These are phyloP conservation scores for Metarhizium brunneum DNA, from an alignment of 2,329 filamentous ascomycete genomes.

Conservation along the genomic window DNA sequence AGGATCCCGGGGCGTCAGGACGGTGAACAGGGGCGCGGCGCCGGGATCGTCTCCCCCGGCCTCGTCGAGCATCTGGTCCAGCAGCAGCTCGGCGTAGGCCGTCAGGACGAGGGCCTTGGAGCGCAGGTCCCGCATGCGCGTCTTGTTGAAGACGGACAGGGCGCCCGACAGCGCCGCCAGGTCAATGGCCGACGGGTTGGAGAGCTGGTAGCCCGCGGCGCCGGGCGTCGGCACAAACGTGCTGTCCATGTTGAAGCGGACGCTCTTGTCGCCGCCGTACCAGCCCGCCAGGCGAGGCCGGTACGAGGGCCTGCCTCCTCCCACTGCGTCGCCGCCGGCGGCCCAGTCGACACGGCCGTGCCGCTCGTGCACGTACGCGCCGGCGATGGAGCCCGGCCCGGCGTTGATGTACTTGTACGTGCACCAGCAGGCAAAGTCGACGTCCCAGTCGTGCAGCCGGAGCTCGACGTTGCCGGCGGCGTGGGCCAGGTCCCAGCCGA, in stretches of 20 bases:
- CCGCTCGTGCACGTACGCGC: slow-evolving; percentile 68
- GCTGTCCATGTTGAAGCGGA: slow-evolving; percentile 78
- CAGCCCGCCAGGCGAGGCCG: slow-evolving; percentile 66
- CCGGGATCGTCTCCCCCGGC: slow-evolving; percentile 7
- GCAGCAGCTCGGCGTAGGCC: slow-evolving; percentile 62
- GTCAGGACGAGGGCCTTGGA: slow-evolving; percentile 66
- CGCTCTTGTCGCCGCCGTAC: slow-evolving; percentile 75
- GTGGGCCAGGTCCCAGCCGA: slow-evolving; percentile 86
- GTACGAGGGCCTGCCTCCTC: slow-evolving; percentile 32
- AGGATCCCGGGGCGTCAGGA: slow-evolving; percentile 63
- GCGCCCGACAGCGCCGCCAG: slow-evolving; percentile 65
- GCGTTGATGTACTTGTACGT: slow-evolving; percentile 92
- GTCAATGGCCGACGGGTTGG: slow-evolving; percentile 72
- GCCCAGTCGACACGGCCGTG: slow-evolving; percentile 49
- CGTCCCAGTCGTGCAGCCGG: slow-evolving; percentile 75
- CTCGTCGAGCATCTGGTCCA: slow-evolving; percentile 35
- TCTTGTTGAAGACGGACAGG: slow-evolving; percentile 64
- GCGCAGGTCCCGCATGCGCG: slow-evolving; percentile 59
- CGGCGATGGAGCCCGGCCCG: slow-evolving; percentile 73
- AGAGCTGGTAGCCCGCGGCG: slow-evolving; percentile 75
- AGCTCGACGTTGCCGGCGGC: slow-evolving; percentile 77
- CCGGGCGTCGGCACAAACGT: slow-evolving; percentile 68
- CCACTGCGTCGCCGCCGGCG: slow-evolving; percentile 24
- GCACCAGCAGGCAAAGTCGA: slow-evolving; percentile 90
- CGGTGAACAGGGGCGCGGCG: slow-evolving; percentile 36